phyloP scores from a whole-genome alignment of 2,329 filamentous ascomycete species.

The Aspergillus sp. region DNA sequence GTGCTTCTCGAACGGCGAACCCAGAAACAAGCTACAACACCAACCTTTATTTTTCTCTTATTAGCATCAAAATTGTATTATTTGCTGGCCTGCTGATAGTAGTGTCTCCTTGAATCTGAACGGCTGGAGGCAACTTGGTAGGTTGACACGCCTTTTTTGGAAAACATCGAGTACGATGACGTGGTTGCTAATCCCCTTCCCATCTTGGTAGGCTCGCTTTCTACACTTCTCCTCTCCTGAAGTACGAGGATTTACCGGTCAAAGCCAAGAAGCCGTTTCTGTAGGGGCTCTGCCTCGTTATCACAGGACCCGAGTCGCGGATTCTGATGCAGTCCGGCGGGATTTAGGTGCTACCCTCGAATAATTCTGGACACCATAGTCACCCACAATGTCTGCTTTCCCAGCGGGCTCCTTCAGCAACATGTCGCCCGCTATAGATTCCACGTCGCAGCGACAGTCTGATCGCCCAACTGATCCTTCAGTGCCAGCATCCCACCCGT shows the following conservation, averaged over 20 bases:
- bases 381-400: constrained; percentile 37
- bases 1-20: background rate
- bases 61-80: background rate
- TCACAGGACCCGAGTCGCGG: background rate
- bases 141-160: background rate
- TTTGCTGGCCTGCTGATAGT: background rate
- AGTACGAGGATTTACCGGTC: background rate
- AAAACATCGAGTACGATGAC: background rate
- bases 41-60: background rate
- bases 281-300: background rate
- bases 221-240: background rate
- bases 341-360: background rate
- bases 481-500: constrained; percentile 36
- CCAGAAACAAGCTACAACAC: background rate
- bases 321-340: background rate
- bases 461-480: constrained; percentile 34
- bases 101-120: background rate
- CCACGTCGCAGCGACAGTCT: constrained; percentile 28
- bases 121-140: background rate
- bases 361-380: background rate
- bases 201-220: background rate
- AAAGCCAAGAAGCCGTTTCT: background rate
- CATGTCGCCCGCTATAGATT: constrained; percentile 37
- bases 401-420: constrained; percentile 44
- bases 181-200: background rate